Evolutionary conservation across 495 filamentous ascomycete species (phyloP).

Genomic region (Penicillium waksmanii): DNA sequence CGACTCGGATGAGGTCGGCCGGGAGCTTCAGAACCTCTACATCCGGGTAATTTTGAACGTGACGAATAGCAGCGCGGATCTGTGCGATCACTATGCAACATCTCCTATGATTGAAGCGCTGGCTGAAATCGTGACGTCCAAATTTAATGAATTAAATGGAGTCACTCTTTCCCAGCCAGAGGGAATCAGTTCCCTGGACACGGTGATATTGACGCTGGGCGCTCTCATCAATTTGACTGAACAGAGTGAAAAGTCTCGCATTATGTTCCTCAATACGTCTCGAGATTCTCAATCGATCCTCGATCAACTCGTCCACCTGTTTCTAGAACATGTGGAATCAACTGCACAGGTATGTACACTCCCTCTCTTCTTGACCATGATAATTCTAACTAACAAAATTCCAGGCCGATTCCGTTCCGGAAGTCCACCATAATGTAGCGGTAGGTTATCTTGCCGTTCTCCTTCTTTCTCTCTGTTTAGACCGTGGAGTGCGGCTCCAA

Average conservation of each 20-base stretch:
- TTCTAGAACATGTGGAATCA: constrained; percentile 40
- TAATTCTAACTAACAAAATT: constrained; percentile 4
- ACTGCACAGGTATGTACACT: constrained; percentile 50
- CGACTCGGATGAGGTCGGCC: constrained; percentile 14
- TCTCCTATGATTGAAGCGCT: constrained; percentile 60
- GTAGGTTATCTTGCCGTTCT: constrained; percentile 89
- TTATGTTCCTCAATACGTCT: constrained; percentile 36
- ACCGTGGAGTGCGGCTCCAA: constrained; percentile 50
- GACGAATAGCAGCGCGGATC: constrained; percentile 75
- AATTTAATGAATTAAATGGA: constrained; percentile 43
- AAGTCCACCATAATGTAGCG: constrained; percentile 83
- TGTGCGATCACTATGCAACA: constrained; percentile 68
- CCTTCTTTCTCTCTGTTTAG: constrained; percentile 76
- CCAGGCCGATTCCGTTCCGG: constrained; percentile 82
- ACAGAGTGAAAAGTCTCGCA: constrained; percentile 60
- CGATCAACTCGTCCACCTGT: constrained; percentile 48
- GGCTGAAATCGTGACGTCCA: constrained; percentile 50
- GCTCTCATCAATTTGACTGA: constrained; percentile 90
- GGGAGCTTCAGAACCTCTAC: constrained; percentile 35
- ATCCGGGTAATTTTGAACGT: constrained; percentile 83
- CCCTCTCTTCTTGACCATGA: neutral
- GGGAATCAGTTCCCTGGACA: constrained; percentile 56
- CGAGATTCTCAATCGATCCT: constrained; percentile 35
- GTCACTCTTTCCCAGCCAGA: constrained; percentile 48
- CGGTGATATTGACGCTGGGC: constrained; percentile 77